Percentiles rank a stretch among this genome's conserved stretches.
Conservation (phyloP, 129 eudicot genomes). For the Artemisia tridentata region DNA sequence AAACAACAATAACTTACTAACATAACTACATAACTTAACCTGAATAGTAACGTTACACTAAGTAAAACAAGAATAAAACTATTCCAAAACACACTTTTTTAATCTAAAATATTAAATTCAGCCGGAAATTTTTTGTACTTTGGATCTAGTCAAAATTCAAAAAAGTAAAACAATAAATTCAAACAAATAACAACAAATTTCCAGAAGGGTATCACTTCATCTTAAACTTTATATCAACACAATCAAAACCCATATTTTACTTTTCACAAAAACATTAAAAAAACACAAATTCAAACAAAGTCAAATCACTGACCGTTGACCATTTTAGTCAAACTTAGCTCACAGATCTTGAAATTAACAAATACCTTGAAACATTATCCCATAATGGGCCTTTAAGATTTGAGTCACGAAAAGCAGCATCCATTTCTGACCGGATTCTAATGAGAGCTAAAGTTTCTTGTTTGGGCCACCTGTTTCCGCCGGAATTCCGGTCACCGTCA, state of each 20-base stretch:
- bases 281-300: neutral
- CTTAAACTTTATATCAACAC: neutral
- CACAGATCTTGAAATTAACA: conserved; percentile 27
- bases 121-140: neutral
- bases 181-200: conserved; percentile 1
- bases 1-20: neutral
- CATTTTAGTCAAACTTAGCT: conserved; percentile 9
- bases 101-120: neutral
- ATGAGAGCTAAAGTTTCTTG: conserved; percentile 56
- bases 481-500: conserved; percentile 37
- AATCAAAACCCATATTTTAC: neutral
- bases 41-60: conserved; percentile 21
- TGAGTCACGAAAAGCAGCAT: conserved; percentile 48
- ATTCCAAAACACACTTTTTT: conserved; percentile 8
- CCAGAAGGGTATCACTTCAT: conserved; percentile 1
- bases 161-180: conserved; percentile 2
- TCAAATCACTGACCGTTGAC: conserved; percentile 25
- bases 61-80: conserved; percentile 17
- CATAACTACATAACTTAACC: conserved; percentile 3
- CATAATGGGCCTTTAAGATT: conserved; percentile 53
- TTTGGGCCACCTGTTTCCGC: conserved; percentile 55
- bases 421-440: conserved; percentile 56
- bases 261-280: neutral
- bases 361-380: conserved; percentile 56
- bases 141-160: conserved; percentile 21